Evolutionary conservation across 1,139 yeast genomes (phyloP), one percentile per base, ranked within the genome.

Genomic region (Protomyces inundatus): DNA sequence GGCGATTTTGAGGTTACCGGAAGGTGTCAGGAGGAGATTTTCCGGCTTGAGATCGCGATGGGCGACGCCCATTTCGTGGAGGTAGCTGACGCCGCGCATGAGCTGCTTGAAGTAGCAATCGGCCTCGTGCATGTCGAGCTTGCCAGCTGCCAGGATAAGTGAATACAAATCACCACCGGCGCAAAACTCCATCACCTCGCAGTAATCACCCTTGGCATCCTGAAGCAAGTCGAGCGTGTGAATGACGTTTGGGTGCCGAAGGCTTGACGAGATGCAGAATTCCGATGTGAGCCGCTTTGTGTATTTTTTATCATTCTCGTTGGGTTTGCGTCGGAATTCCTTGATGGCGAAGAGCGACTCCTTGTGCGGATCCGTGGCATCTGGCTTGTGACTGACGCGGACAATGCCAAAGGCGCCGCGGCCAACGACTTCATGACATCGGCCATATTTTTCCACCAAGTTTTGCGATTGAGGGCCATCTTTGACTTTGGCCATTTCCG

Each of bases 31-130:
- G 64, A 93, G 77, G 48, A 93, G 76, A 74, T 93, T 93, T 73
- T 93, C 98, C 0, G 98, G 98, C 76, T 93, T 93, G 70, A 93
- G 80, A 74, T 93, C 98, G 67, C 98, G 82, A 75, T 93, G 98
- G 39, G 95, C 87, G 55, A 93, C 97, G 50, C 98, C 98, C 95
- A 90, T 88, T 57, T 88, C 89, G 76, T 93, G 98, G 96, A 93
- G 90, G 77, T 90, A 93, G 64, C 85, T 88, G 48, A 93, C 96
- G 42, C 97, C 98, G 65, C 91, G 80, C 64, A 93, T 83, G 63
- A 93, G 79, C 73, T 93, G 98, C 74, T 91, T 91, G 79, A 93
- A 90, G 73, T 89, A 90, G 75, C 98, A 93, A 75, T 93, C 97
- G 4, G 98, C 96, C 75, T 93, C 98, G 14, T 84, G 82, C 67